Conservation (phyloP, 2,329 filamentous ascomycete species). For the Emergomyces orientalis region DNA sequence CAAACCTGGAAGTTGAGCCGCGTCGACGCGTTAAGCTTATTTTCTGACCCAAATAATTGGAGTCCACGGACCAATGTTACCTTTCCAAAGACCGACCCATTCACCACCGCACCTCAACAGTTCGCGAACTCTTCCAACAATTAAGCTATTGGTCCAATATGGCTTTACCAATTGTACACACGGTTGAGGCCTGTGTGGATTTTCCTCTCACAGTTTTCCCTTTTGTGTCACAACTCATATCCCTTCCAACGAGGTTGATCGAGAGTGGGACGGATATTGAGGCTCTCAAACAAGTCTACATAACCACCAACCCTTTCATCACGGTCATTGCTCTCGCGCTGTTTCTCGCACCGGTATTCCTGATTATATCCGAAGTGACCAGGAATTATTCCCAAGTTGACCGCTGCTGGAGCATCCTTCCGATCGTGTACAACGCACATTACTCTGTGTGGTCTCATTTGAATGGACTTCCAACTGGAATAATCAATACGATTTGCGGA, state of each 20-base stretch:
- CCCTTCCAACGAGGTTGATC: conserved; percentile 57
- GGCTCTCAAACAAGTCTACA: conserved; percentile 61
- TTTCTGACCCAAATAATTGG: not conserved
- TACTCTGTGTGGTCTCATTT: conserved; percentile 74
- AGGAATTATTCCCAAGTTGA: conserved; percentile 97
- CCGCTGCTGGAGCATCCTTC: conserved; percentile 81
- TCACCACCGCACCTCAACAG: not conserved
- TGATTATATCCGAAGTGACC: conserved; percentile 74
- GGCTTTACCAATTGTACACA: conserved; percentile 57
- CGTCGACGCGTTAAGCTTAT: conserved; percentile 11
- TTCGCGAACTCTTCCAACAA: not conserved
- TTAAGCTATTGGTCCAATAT: conserved; percentile 35
- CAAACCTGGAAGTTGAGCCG: conserved; percentile 13
- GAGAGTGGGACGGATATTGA: conserved; percentile 52
- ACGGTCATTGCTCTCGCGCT: conserved; percentile 64
- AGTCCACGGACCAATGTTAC: conserved; percentile 10
- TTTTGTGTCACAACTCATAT: conserved; percentile 59
- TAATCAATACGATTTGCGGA: conserved; percentile 62
- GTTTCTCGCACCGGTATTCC: conserved; percentile 59
- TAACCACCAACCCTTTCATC: conserved; percentile 77
- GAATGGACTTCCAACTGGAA: conserved; percentile 58
- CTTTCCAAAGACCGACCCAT: no score
- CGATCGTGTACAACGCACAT: conserved; percentile 77
- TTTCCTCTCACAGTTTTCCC: conserved; percentile 66
- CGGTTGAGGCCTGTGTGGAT: conserved; percentile 65